Percentiles rank a stretch among this genome's conserved stretches.
phyloP scores from a whole-genome alignment of 805 yeast genomes.

The Yarrowia deformans region DNA sequence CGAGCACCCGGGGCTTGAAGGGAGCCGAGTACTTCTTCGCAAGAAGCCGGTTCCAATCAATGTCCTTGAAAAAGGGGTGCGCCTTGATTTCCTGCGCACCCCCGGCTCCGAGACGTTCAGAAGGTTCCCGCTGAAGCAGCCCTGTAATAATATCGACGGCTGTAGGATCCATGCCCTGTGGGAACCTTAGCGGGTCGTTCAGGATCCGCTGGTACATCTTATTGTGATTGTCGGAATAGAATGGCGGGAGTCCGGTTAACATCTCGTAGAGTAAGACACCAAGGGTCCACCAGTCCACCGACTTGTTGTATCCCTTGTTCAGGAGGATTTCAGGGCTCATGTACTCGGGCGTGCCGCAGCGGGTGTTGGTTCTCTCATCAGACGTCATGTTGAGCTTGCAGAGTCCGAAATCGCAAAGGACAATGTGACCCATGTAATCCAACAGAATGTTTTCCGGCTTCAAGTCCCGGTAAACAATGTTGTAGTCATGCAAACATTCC shows the following conservation, averaged over 20 bases:
- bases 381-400: slow-evolving; percentile 94
- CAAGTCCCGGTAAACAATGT: slow-evolving; percentile 92
- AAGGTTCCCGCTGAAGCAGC: slow-evolving; percentile 84
- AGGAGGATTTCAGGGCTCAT: slow-evolving; percentile 92
- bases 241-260: slow-evolving; percentile 97
- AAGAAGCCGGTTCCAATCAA: slow-evolving; percentile 85
- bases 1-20: slow-evolving; percentile 89
- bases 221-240: slow-evolving; percentile 91
- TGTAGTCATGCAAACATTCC: slow-evolving; percentile 87
- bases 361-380: slow-evolving; percentile 84
- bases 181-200: slow-evolving; percentile 87
- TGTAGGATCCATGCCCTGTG: slow-evolving; percentile 82
- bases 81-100: slow-evolving; percentile 85
- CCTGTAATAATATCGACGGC: slow-evolving; percentile 81
- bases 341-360: slow-evolving; percentile 98
- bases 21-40: slow-evolving; percentile 94
- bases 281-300: slow-evolving; percentile 98
- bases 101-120: slow-evolving; percentile 72
- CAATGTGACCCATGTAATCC: slow-evolving; percentile 97
- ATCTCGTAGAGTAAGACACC: slow-evolving; percentile 95
- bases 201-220: slow-evolving; percentile 93
- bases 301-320: slow-evolving; percentile 93
- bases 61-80: slow-evolving; percentile 85
- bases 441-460: slow-evolving; percentile 95
- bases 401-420: slow-evolving; percentile 94